Conservation (phyloP, 176 grass and related monocot genomes). For the Rhynchospora pubera region DNA sequence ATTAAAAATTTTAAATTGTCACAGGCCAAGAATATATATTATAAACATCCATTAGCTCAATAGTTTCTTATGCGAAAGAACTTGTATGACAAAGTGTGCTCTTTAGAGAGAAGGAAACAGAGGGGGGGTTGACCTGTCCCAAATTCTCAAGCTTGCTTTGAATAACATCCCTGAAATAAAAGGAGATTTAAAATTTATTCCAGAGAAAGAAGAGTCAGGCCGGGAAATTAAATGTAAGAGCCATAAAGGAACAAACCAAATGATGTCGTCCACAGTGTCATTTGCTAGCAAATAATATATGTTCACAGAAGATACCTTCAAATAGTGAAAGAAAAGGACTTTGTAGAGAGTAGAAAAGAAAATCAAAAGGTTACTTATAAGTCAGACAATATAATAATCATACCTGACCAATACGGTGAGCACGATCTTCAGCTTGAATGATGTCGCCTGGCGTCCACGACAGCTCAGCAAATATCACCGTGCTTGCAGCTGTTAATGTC, state of each 20-base stretch:
- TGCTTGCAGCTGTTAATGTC: constrained; percentile 90
- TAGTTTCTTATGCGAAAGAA: background rate
- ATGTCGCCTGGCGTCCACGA: constrained; percentile 97
- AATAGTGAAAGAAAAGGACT: constrained; percentile 20
- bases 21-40: background rate
- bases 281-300: constrained; percentile 87
- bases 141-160: constrained; percentile 89
- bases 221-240: background rate
- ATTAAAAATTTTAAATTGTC: background rate
- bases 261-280: constrained; percentile 82
- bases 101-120: background rate
- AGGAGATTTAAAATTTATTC: background rate
- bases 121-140: constrained; percentile 47
- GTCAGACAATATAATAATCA: background rate
- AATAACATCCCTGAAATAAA: constrained; percentile 62
- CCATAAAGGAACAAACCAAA: constrained; percentile 53
- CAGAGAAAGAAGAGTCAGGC: background rate
- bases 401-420: constrained; percentile 89
- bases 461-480: constrained; percentile 89
- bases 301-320: constrained; percentile 71
- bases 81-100: background rate
- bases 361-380: background rate
- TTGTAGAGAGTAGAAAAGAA: background rate
- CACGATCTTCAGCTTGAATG: constrained; percentile 96
- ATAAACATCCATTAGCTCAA: background rate